Conservation (phyloP, 108 stramenopile species). For the Conticribra guillardii region DNA sequence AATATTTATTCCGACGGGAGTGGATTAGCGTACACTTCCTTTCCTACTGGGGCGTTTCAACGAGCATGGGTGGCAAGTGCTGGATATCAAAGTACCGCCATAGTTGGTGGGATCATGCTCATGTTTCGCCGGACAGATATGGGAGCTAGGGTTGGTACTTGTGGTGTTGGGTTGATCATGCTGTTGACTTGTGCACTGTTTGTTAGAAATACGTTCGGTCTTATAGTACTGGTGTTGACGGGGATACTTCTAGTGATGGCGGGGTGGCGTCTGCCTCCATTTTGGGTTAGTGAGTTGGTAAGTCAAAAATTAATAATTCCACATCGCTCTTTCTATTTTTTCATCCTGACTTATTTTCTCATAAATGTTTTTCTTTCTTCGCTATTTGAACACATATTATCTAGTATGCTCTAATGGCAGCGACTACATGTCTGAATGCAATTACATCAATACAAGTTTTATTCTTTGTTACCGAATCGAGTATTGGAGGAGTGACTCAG, state of each 20-base stretch:
- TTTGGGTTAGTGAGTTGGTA: slow-evolving; percentile 33
- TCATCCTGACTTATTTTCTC: background rate
- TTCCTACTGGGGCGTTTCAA: slow-evolving; percentile 31
- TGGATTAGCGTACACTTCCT: slow-evolving; percentile 57
- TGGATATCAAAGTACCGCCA: slow-evolving; percentile 67
- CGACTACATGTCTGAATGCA: slow-evolving; percentile 42
- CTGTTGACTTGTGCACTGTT: slow-evolving; percentile 52
- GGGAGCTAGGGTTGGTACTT: slow-evolving; percentile 59
- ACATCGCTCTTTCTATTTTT: too few species aligned
- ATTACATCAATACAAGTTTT: slow-evolving; percentile 29
- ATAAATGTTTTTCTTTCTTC: background rate
- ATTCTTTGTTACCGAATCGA: slow-evolving; percentile 35
- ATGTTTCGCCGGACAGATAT: slow-evolving; percentile 57
- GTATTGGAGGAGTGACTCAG: slow-evolving; percentile 27
- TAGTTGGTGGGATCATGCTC: slow-evolving; percentile 58
- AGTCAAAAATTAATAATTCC: too few species aligned
- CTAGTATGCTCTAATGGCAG: slow-evolving; percentile 32
- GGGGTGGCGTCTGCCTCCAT: slow-evolving; percentile 19
- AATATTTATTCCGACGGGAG: slow-evolving; percentile 62
- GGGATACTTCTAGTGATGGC: slow-evolving; percentile 22
- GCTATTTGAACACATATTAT: background rate
- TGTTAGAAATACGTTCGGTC: slow-evolving; percentile 60
- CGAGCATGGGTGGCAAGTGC: slow-evolving; percentile 56
- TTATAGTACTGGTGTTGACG: slow-evolving; percentile 39
- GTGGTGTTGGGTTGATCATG: slow-evolving; percentile 53